Percentiles rank a stretch among this genome's conserved stretches.
phyloP scores from a whole-genome alignment of 2,329 filamentous ascomycete genomes.

The Trichoderma koningii region DNA sequence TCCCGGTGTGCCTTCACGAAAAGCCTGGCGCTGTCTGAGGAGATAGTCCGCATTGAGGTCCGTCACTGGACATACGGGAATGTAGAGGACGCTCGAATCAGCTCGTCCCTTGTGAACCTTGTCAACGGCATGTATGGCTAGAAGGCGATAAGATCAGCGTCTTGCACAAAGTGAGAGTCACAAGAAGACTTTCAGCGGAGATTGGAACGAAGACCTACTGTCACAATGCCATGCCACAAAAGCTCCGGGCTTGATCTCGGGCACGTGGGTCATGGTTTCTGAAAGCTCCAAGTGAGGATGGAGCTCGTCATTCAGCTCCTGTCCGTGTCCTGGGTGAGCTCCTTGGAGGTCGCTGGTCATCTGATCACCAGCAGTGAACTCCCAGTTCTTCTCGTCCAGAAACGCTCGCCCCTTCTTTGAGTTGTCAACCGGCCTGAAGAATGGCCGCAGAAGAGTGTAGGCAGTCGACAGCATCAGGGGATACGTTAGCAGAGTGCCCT shows the following conservation, averaged over 20 bases:
- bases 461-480: conserved; percentile 76
- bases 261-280: conserved; percentile 69
- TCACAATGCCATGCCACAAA: conserved; percentile 87
- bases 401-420: conserved; percentile 37
- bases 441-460: conserved; percentile 80
- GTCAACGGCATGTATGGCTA: conserved; percentile 78
- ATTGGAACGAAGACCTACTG: conserved; percentile 42
- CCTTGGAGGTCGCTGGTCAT: conserved; percentile 69
- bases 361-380: conserved; percentile 47
- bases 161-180: background rate
- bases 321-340: conserved; percentile 66
- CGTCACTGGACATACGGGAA: conserved; percentile 82
- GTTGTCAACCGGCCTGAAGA: conserved; percentile 62
- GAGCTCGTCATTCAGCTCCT: conserved; percentile 67
- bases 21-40: conserved; percentile 68
- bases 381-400: conserved; percentile 61
- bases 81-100: conserved; percentile 86
- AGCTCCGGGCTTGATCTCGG: conserved; percentile 69
- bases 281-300: conserved; percentile 73
- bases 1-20: conserved; percentile 65
- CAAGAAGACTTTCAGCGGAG: background rate
- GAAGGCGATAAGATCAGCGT: background rate
- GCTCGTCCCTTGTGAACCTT: conserved; percentile 67
- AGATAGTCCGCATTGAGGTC: conserved; percentile 73
- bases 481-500: conserved; percentile 82